These are phyloP conservation scores for Pachysandra terminalis DNA, from an alignment of 164 flowering plant species.

Conservation along the genomic window DNA sequence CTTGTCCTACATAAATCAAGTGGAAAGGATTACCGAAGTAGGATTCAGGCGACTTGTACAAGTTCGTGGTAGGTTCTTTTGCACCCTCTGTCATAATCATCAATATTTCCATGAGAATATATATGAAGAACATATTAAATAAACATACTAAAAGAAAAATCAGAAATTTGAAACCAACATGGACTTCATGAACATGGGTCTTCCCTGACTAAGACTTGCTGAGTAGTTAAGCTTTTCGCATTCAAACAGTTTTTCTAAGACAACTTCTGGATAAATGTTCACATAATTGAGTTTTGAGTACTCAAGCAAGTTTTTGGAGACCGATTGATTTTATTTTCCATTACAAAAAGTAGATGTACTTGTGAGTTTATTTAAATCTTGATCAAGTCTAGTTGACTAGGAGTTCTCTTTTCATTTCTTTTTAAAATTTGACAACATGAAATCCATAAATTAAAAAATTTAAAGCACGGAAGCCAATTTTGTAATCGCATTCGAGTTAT, in stretches of 20 bases:
- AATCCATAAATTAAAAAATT: too few species aligned
- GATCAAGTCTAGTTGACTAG: background rate
- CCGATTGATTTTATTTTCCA: background rate
- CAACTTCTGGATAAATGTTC: background rate
- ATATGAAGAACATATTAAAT: constrained; percentile 2
- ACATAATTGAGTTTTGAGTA: background rate
- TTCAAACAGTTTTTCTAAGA: too few species aligned
- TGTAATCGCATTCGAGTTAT: too few species aligned
- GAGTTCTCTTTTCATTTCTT: too few species aligned
- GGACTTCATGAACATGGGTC: too few species aligned
- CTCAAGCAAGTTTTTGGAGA: background rate
- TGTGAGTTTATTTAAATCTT: too few species aligned
- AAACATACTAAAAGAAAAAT: background rate
- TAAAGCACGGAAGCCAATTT: too few species aligned
- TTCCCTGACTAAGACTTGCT: background rate
- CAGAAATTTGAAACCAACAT: background rate
- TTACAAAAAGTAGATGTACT: too few species aligned
- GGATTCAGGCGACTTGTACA: constrained; percentile 64
- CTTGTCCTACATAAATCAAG: background rate
- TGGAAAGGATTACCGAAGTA: constrained; percentile 46
- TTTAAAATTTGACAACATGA: too few species aligned
- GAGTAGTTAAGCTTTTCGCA: background rate
- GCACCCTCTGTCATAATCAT: constrained; percentile 42
- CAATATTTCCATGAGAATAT: constrained; percentile 1
- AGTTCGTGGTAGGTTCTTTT: constrained; percentile 51